Percentiles rank a stretch among this genome's conserved stretches.
Conservation (phyloP, 2,329 filamentous ascomycete genomes). For the Helotiales sp. region DNA sequence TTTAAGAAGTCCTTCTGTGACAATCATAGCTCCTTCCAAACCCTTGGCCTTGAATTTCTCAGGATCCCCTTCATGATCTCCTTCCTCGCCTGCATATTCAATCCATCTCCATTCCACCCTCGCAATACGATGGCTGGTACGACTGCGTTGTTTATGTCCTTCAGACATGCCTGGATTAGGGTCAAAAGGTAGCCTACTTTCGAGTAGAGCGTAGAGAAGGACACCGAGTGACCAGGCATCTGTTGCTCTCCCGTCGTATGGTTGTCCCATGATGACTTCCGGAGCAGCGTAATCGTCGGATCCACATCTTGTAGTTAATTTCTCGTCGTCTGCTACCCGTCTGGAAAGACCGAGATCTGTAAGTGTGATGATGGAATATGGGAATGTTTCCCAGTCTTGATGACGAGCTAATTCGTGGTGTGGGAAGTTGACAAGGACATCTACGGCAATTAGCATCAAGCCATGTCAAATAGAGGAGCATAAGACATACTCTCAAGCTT, state of each 20-base stretch:
- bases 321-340: conserved; percentile 79
- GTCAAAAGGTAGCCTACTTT: conserved; percentile 92
- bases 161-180: conserved; percentile 80
- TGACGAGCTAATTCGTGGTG: conserved; percentile 63
- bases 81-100: conserved; percentile 78
- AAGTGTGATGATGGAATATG: conserved; percentile 81
- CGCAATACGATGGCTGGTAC: conserved; percentile 92
- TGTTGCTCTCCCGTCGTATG: conserved; percentile 87
- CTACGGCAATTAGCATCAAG: conserved; percentile 44
- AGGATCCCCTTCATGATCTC: conserved; percentile 74
- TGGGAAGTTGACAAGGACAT: conserved; percentile 87
- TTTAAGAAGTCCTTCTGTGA: conserved; percentile 82
- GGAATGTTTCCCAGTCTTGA: conserved; percentile 72
- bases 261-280: conserved; percentile 92
- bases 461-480: conserved; percentile 11
- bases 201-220: conserved; percentile 87
- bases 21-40: conserved; percentile 73
- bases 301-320: conserved; percentile 90
- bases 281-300: conserved; percentile 97
- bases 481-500: conserved; percentile 85
- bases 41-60: conserved; percentile 62
- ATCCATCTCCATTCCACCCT: conserved; percentile 96
- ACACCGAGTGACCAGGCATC: conserved; percentile 97
- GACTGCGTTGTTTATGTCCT: conserved; percentile 71
- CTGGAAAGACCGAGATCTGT: conserved; percentile 90